Percentiles rank a stretch among this genome's conserved stretches.
Evolutionary conservation across 768 basidiomycete species (phyloP).

Genomic region (Scleroderma citrinum): DNA sequence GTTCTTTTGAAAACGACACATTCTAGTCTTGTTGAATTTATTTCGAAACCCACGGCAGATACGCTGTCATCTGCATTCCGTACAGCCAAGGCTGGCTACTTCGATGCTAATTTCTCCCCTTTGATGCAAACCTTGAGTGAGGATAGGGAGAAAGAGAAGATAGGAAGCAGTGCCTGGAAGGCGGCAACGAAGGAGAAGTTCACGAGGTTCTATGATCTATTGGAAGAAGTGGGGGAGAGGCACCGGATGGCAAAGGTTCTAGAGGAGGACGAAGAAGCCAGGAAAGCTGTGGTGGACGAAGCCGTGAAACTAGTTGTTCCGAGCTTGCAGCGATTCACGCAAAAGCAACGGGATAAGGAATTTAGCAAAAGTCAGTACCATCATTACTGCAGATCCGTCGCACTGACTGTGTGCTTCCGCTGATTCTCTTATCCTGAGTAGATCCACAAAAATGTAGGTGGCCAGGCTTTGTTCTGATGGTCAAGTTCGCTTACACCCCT

Average conservation of each 20-base stretch:
- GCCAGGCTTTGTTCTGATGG: not conserved
- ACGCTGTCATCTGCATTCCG: constrained; percentile 64
- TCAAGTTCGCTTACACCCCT: constrained; percentile 10
- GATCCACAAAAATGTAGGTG: constrained; percentile 51
- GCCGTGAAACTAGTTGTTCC: constrained; percentile 74
- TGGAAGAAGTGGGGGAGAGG: constrained; percentile 75
- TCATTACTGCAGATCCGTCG: not conserved
- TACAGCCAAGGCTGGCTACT: constrained; percentile 79
- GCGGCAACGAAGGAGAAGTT: constrained; percentile 76
- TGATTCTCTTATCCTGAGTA: constrained; percentile 16
- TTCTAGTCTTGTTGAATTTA: constrained; percentile 39
- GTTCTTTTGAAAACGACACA: constrained; percentile 49
- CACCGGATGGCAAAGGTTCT: constrained; percentile 65
- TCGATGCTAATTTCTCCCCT: constrained; percentile 76
- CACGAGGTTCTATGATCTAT: constrained; percentile 71
- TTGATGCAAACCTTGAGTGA: constrained; percentile 58
- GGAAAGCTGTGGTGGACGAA: constrained; percentile 61
- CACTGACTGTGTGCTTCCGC: not conserved
- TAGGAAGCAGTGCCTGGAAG: constrained; percentile 39
- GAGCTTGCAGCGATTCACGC: constrained; percentile 64
- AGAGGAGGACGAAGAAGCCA: constrained; percentile 61
- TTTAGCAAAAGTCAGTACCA: constrained; percentile 70
- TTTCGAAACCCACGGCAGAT: constrained; percentile 60
- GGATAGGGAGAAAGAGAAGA: constrained; percentile 42
- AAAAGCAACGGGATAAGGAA: constrained; percentile 73